phyloP scores from a whole-genome alignment of 2,329 filamentous ascomycete species.

The Pseudocercospora ulei region DNA sequence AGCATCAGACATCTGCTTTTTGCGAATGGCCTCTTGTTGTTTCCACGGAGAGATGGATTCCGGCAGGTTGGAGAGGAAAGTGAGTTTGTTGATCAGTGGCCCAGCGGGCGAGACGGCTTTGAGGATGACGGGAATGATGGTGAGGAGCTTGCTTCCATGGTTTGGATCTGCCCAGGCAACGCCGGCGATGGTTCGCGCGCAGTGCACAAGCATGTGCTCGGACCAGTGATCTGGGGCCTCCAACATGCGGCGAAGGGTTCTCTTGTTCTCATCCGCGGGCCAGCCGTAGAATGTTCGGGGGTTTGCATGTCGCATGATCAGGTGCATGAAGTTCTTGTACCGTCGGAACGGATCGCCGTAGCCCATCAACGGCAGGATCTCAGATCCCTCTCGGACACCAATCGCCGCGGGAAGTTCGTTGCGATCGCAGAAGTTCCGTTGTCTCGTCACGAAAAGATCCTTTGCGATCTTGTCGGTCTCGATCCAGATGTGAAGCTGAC shows the following conservation, averaged over 20 bases:
- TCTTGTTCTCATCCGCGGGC: constrained; percentile 32
- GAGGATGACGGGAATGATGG: constrained; percentile 31
- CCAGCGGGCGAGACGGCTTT: constrained; percentile 32
- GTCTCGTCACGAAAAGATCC: constrained; percentile 32
- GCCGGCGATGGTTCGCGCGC: constrained; percentile 31
- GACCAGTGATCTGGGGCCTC: constrained; percentile 32
- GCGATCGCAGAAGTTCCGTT: constrained; percentile 32
- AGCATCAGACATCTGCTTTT: constrained; percentile 30
- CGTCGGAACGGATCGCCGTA: constrained; percentile 29
- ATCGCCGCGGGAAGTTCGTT: constrained; percentile 33
- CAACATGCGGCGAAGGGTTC: constrained; percentile 30
- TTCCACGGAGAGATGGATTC: constrained; percentile 31
- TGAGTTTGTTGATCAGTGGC: constrained; percentile 32
- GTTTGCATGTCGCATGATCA: constrained; percentile 31
- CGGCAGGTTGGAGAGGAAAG: constrained; percentile 31
- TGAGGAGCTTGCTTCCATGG: constrained; percentile 32
- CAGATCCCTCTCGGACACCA: constrained; percentile 29
- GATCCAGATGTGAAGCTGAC: constrained; percentile 32
- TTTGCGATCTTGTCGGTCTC: constrained; percentile 33
- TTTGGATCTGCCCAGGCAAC: constrained; percentile 32
- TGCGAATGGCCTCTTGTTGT: constrained; percentile 26
- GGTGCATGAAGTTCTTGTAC: constrained; percentile 34
- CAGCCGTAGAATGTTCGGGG: constrained; percentile 31
- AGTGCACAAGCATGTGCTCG: constrained; percentile 32
- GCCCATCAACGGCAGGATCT: constrained; percentile 32